Base-by-base conservation (phyloP, 169 alveolate genomes). In the Cryptosporidium ryanae region DNA sequence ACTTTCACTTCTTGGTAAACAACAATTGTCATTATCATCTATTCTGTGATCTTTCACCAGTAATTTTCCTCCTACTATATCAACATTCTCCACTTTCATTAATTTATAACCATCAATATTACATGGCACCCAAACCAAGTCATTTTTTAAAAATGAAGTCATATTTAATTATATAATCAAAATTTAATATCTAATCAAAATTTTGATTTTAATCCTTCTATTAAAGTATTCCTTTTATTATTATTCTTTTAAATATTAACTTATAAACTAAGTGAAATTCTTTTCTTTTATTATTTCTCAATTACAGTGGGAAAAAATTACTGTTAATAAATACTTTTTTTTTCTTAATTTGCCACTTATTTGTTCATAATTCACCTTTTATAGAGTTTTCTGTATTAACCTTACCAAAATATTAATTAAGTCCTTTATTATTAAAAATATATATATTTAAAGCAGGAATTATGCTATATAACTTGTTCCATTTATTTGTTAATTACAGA, bases 61-160 rank as follows among this genome's bases (percentile, higher is more conserved):
- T 27, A 76, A 25, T 32, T 61, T 76, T 18, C 71, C 52, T 29
- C 48, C 49, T 23, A 59, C 27, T 43, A 59, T 29, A 61, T 76
- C 87, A 23, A 76, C 71, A 55, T 43, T 29, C 64, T 43, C 84
- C 46, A 82, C 82, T 46, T 64, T 82, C 17, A 44, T 27, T 48
- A 82, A 21, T 17, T 63, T 67, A 63, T 66, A 82, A 27, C 90
- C 90, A 54, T 82, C 82, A 34, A 48, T 49, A 32, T 48, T 34
- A 34, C 90, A 82, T 17, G 83, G 83, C 55, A 64, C 90, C 90
- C 90, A 82, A 50, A 64, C 90, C 1, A 82, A 29, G 32, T 82
- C 90, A 68, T 68, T 49, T 68, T 32, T 68, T 29, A 34, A 49
- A 55, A 68, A 68, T n/a, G 83, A 68, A 46, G 59, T 50, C 18